Conservation (phyloP, 2,329 filamentous ascomycete species). For the Incumbomyces delicatus region DNA sequence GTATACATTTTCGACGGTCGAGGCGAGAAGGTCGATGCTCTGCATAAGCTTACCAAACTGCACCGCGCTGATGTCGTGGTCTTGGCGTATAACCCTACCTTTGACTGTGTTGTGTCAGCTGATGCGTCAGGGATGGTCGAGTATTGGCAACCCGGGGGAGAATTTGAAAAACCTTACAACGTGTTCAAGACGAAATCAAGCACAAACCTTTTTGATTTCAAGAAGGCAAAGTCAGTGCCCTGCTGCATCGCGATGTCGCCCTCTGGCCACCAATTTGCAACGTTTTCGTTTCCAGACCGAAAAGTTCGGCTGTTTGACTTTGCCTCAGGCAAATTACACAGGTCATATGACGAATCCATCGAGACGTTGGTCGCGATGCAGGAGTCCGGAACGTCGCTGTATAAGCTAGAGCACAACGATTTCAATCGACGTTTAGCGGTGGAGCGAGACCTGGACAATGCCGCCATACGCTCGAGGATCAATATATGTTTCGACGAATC, state of each 20-base stretch:
- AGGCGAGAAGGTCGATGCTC: conserved; percentile 64
- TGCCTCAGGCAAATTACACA: conserved; percentile 71
- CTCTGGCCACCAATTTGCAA: conserved; percentile 73
- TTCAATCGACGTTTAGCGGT: conserved; percentile 80
- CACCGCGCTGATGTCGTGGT: conserved; percentile 72
- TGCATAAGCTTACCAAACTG: conserved; percentile 69
- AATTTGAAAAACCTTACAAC: conserved; percentile 80
- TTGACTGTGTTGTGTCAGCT: conserved; percentile 81
- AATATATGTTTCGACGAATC: conserved; percentile 96
- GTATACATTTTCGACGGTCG: conserved; percentile 84
- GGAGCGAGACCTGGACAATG: conserved; percentile 74
- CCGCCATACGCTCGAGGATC: conserved; percentile 55
- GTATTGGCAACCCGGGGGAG: conserved; percentile 73
- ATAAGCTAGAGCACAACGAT: conserved; percentile 79
- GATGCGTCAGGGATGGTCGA: conserved; percentile 91
- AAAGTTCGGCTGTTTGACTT: conserved; percentile 94
- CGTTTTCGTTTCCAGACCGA: conserved; percentile 84
- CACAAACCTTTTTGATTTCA: conserved; percentile 93
- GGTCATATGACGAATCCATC: conserved; percentile 92
- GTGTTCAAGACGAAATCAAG: conserved; percentile 91
- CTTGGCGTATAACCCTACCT: conserved; percentile 81
- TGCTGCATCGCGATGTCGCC: conserved; percentile 77
- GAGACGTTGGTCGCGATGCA: conserved; percentile 88
- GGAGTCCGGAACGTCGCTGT: conserved; percentile 72
- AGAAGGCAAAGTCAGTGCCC: conserved; percentile 81